A percentile compares a stretch with the other conserved stretches of the same genome.
Conservation (phyloP, 371 early-diverging fungal genomes). For the Saksenaea oblongispora region DNA sequence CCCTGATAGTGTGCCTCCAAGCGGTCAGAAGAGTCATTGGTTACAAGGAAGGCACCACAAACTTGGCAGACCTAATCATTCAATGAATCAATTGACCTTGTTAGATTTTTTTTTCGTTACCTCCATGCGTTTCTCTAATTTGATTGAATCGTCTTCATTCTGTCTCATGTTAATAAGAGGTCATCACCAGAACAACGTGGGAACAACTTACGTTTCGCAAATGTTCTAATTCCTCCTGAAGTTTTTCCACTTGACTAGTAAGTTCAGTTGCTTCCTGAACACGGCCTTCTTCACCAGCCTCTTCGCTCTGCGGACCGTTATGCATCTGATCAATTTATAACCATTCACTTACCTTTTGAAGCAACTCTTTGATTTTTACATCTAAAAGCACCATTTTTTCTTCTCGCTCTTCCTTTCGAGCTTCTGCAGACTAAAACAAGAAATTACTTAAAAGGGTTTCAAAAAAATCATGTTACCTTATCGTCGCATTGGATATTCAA, state of each 20-base stretch:
- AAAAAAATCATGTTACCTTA: slow-evolving; percentile 43
- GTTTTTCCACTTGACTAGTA: slow-evolving; percentile 64
- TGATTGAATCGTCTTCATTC: slow-evolving; percentile 65
- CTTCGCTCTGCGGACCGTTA: slow-evolving; percentile 49
- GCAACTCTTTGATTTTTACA: slow-evolving; percentile 75
- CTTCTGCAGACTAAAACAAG: slow-evolving; percentile 54
- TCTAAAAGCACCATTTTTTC: slow-evolving; percentile 84
- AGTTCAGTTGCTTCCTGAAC: slow-evolving; percentile 75
- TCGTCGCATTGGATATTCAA: slow-evolving; percentile 77
- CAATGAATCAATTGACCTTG: neutral
- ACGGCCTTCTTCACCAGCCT: slow-evolving; percentile 79
- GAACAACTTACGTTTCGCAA: slow-evolving; percentile 55
- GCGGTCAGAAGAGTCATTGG: slow-evolving; percentile 79
- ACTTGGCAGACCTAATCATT: slow-evolving; percentile 75
- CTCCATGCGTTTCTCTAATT: slow-evolving; percentile 77
- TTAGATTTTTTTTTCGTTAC: slow-evolving; percentile 12
- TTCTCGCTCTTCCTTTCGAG: slow-evolving; percentile 77
- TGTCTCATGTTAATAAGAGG: slow-evolving; percentile 32
- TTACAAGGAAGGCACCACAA: slow-evolving; percentile 88
- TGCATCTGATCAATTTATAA: neutral
- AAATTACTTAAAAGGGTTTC: neutral
- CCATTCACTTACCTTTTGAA: slow-evolving; percentile 53
- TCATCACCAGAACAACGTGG: slow-evolving; percentile 3
- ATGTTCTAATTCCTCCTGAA: slow-evolving; percentile 63
- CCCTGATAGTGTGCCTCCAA: slow-evolving; percentile 88